phyloP scores from a whole-genome alignment of 257 asterid species.

The Avicennia marina region DNA sequence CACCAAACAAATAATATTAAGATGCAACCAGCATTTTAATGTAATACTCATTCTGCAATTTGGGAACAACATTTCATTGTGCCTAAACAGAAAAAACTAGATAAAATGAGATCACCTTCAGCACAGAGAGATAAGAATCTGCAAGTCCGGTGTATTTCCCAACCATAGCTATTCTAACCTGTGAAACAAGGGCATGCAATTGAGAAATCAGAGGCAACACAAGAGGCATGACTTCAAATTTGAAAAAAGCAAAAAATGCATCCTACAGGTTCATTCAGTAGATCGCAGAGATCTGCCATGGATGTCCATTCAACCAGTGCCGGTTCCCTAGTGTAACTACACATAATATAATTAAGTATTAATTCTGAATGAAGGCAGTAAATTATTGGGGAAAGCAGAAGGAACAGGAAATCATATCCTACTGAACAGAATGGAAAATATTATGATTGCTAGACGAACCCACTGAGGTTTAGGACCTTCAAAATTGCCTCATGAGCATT shows the following conservation, averaged over 20 bases:
- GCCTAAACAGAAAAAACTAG: slow-evolving; percentile 11
- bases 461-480: slow-evolving; percentile 63
- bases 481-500: slow-evolving; percentile 91
- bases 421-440: slow-evolving; percentile 2
- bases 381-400: slow-evolving; percentile 4
- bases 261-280: slow-evolving; percentile 65
- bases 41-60: slow-evolving; percentile 2
- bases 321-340: slow-evolving; percentile 59
- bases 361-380: background rate
- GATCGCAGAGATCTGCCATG: slow-evolving; percentile 69
- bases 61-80: background rate
- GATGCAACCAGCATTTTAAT: background rate
- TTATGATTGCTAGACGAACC: slow-evolving; percentile 43
- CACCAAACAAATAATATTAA: background rate
- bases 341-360: slow-evolving; percentile 2
- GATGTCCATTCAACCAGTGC: slow-evolving; percentile 76
- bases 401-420: slow-evolving; percentile 9
- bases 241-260: slow-evolving; percentile 13
- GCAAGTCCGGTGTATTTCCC: slow-evolving; percentile 84
- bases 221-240: slow-evolving; percentile 7
- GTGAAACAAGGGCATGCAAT: slow-evolving; percentile 18
- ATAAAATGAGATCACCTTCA: slow-evolving; percentile 40
- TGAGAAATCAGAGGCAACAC: slow-evolving; percentile 14
- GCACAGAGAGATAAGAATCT: slow-evolving; percentile 76
- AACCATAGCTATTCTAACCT: slow-evolving; percentile 82